Conservation (phyloP, 345 rosid genomes). For the Hypericum perforatum region DNA sequence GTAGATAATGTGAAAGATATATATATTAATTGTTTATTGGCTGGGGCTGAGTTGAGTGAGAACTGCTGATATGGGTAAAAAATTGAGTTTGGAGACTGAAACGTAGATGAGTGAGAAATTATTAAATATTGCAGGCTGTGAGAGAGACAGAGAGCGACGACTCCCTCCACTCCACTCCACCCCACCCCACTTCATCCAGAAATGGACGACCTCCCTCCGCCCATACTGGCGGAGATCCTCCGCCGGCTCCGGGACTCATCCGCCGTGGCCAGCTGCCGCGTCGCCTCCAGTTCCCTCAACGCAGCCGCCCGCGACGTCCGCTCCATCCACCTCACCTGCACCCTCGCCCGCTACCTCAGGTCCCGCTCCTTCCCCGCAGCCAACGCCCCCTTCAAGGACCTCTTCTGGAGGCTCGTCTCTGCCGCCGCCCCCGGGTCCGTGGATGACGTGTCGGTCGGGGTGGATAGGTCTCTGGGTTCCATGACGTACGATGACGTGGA, state of each 20-base stretch:
- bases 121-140: too few species aligned
- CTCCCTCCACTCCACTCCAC: too few species aligned
- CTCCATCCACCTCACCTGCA: conserved; percentile 44
- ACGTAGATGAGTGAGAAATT: too few species aligned
- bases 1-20: too few species aligned
- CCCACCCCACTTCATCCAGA: too few species aligned
- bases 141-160: too few species aligned
- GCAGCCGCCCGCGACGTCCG: conserved; percentile 30
- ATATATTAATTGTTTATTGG: too few species aligned
- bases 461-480: conserved; percentile 36
- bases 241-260: conserved; percentile 46
- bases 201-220: conserved; percentile 51
- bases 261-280: conserved; percentile 46
- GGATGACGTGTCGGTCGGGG: conserved; percentile 37
- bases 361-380: conserved; percentile 36
- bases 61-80: too few species aligned
- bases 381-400: conserved; percentile 49
- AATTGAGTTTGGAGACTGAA: too few species aligned
- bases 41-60: too few species aligned
- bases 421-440: conserved; percentile 11
- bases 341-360: conserved; percentile 39
- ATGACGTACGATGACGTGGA: conserved; percentile 41
- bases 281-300: conserved; percentile 38
- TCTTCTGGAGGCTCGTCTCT: conserved; percentile 19
- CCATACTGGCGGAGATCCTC: conserved; percentile 45